Evolutionary conservation across 1,284 basidiomycete species (phyloP), one percentile per base, ranked within the genome.

Genomic region (Rhodotorula glutinis): DNA sequence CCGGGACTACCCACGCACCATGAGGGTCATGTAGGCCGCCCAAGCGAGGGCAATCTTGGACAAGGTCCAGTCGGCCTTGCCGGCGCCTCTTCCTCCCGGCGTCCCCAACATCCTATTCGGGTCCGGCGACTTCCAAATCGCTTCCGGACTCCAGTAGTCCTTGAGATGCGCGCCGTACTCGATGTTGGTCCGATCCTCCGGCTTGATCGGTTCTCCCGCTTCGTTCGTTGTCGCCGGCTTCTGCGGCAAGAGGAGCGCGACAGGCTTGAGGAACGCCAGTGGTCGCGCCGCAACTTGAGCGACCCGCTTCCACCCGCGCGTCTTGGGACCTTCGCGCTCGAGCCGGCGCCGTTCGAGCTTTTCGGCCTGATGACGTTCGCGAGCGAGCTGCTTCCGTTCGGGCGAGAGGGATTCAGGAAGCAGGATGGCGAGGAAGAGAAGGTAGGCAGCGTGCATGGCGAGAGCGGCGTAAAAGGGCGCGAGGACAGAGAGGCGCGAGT

Each of bases 381-480:
- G 54, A 7, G 69, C 65, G 16, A 29, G 61, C 25, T 17, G 41
- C 41, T 55, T 61, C 10, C 69, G 41, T n/a, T 44, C 58, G 4
- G 43, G 29, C 19, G 53, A 46, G 11, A 73, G 63, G 4, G 56
- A 61, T 57, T 75, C 74, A 23, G 74, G 74, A 23, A 75, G 17
- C 17, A 63, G 23, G n/a, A 55, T 2, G 2, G 33, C 8, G 21
- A 66, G 53, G n/a, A 58, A n/a, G 27, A 56, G 11, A 17, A 61
- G n/a, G 41, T 69, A 71, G 29, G 40, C 25, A 30, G 56, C 25
- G 52, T 71, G 71, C 14, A 65, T 25, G 4, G 33, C 49, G 17
- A 74, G 29, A 2, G 73, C 62, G 61, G 62, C 49, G 60, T 73
- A 73, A 59, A 75, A 74, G 1, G 74, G 74, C 17, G 62, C 25